A percentile compares a stretch with the other conserved stretches of the same genome.
Conservation (phyloP, 164 flowering plant genomes). For the Vitis labrusca region DNA sequence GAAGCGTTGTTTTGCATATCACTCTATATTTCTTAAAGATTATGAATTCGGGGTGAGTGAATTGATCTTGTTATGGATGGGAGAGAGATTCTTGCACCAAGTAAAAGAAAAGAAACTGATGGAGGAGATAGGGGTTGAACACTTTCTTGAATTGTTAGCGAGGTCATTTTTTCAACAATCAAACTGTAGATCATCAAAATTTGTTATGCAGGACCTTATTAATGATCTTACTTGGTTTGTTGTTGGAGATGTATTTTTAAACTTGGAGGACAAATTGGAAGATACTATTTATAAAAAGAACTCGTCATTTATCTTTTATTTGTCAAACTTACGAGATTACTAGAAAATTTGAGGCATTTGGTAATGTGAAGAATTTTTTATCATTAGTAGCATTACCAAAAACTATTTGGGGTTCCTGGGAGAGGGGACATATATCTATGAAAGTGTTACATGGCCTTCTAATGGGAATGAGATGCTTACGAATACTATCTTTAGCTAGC, state of each 20-base stretch:
- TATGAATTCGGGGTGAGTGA: constrained; percentile 2
- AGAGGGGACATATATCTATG: no score
- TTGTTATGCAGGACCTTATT: constrained; percentile 14
- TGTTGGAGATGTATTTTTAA: neutral
- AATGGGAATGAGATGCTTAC: no score
- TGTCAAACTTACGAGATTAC: no score
- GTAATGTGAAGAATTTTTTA: no score
- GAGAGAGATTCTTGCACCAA: constrained; percentile 3
- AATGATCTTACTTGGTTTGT: constrained; percentile 6
- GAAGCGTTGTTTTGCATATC: constrained; percentile 14
- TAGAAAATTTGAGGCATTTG: no score
- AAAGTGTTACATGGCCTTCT: no score
- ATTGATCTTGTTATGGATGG: constrained; percentile 10
- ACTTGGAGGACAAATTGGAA: neutral
- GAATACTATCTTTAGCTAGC: neutral
- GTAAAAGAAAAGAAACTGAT: neutral
- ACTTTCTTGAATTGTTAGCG: constrained; percentile 3
- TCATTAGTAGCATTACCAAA: no score
- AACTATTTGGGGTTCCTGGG: no score
- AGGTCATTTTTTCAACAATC: constrained; percentile 16
- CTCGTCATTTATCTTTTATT: neutral
- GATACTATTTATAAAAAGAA: no score
- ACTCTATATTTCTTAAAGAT: constrained; percentile 12
- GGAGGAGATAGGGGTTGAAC: constrained; percentile 2
- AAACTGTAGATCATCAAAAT: neutral